phyloP scores from a whole-genome alignment of 768 basidiomycete genomes.

The Hemileccinum impolitum region DNA sequence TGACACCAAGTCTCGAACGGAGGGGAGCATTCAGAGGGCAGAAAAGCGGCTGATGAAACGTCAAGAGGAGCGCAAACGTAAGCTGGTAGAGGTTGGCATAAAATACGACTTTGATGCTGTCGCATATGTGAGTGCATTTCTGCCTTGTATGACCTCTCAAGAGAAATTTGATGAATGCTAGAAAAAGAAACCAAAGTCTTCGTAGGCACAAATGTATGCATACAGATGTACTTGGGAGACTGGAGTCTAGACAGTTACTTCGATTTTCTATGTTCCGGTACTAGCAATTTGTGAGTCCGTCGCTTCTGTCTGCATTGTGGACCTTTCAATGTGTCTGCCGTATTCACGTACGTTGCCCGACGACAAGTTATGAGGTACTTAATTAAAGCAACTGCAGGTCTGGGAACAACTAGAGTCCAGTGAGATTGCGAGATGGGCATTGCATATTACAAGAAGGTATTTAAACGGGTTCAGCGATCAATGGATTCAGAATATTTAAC shows the following conservation, averaged over 20 bases:
- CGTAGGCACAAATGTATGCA: constrained; percentile 5
- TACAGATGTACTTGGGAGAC: background rate
- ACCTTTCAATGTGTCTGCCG: too few species aligned
- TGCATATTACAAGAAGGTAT: constrained; percentile 9
- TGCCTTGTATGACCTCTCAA: background rate
- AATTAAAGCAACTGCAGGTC: too few species aligned
- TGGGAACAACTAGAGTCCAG: background rate
- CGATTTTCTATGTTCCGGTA: too few species aligned
- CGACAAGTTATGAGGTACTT: too few species aligned
- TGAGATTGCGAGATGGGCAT: background rate
- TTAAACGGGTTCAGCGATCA: background rate
- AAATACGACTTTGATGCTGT: constrained; percentile 80
- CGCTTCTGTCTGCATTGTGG: too few species aligned
- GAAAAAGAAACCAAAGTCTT: constrained; percentile 37
- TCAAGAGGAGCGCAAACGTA: constrained; percentile 73
- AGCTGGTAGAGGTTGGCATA: constrained; percentile 79
- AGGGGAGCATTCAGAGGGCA: constrained; percentile 61
- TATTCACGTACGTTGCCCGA: too few species aligned
- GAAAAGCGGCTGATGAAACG: constrained; percentile 70
- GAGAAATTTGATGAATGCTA: constrained; percentile 2
- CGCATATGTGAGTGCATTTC: constrained; percentile 65
- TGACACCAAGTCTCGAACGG: constrained; percentile 59
- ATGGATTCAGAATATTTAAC: background rate
- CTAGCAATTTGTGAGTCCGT: too few species aligned
- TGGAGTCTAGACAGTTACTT: too few species aligned